Evolutionary conservation across 306 rosid genomes (phyloP).

Genomic region (Betula pendula): DNA sequence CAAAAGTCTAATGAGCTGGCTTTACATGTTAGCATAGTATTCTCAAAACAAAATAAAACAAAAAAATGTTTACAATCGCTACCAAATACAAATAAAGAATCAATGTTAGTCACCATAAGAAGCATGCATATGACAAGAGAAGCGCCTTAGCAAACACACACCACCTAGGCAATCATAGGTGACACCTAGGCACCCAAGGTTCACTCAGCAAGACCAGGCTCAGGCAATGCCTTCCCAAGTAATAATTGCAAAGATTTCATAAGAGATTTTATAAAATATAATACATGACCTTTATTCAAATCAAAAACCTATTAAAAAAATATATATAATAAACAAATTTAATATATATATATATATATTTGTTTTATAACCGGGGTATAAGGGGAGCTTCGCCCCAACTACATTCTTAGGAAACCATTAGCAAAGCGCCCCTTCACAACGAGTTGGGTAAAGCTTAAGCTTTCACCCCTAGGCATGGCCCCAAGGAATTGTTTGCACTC

Average conservation of each 20-base stretch:
- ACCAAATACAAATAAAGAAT: background rate
- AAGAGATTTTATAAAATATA: too few species aligned
- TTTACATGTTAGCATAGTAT: background rate
- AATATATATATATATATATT: too few species aligned
- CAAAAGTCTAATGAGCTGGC: background rate
- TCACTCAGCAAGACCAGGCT: background rate
- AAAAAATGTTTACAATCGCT: background rate
- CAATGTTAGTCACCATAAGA: background rate
- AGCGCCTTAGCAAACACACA: background rate
- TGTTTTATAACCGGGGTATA: too few species aligned
- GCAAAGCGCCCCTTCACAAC: too few species aligned
- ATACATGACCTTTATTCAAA: too few species aligned
- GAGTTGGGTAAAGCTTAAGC: too few species aligned
- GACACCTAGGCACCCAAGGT: background rate
- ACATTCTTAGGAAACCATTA: too few species aligned
- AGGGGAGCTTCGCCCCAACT: too few species aligned
- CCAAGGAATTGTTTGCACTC: too few species aligned
- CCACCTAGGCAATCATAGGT: background rate
- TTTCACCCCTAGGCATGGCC: too few species aligned
- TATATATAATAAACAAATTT: too few species aligned
- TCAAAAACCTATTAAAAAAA: too few species aligned
- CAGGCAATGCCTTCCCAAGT: background rate
- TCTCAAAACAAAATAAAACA: background rate
- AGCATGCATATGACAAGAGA: background rate
- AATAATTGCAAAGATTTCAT: background rate